These are phyloP conservation scores for Penicillium maclennaniae DNA, from an alignment of 495 filamentous ascomycete species.

Conservation along the genomic window DNA sequence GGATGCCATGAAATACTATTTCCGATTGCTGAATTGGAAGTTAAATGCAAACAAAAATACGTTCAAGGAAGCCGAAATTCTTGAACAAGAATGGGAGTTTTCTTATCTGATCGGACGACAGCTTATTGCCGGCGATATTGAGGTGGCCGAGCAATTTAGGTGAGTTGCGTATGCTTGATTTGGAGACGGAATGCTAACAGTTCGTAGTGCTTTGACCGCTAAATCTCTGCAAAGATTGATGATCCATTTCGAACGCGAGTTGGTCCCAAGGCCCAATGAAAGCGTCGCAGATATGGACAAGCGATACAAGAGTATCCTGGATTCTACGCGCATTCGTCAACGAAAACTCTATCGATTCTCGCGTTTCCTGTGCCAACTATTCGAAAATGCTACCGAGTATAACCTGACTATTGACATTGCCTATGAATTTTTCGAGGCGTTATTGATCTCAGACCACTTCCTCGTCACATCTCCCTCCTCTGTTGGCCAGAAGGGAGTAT, in stretches of 20 bases:
- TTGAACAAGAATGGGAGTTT: slow-evolving; percentile 97
- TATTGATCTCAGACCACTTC: slow-evolving; percentile 85
- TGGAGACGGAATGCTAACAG: slow-evolving; percentile 20
- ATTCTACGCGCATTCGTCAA: slow-evolving; percentile 93
- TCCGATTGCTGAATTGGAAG: slow-evolving; percentile 96
- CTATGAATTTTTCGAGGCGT: slow-evolving; percentile 69
- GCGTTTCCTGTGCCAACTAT: slow-evolving; percentile 80
- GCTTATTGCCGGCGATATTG: slow-evolving; percentile 86
- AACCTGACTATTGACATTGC: slow-evolving; percentile 65
- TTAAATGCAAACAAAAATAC: slow-evolving; percentile 96
- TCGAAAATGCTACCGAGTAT: slow-evolving; percentile 95
- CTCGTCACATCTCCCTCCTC: slow-evolving; percentile 57
- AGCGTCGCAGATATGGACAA: slow-evolving; percentile 87
- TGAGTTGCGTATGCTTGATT: slow-evolving; percentile 18
- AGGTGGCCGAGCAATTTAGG: slow-evolving; percentile 98
- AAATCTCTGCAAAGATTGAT: slow-evolving; percentile 85
- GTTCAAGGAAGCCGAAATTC: slow-evolving; percentile 95
- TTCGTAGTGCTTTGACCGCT: slow-evolving; percentile 71
- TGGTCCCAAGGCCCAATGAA: slow-evolving; percentile 77
- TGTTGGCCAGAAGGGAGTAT: slow-evolving; percentile 65
- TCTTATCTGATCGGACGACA: slow-evolving; percentile 87
- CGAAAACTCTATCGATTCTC: slow-evolving; percentile 84
- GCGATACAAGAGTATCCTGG: slow-evolving; percentile 88
- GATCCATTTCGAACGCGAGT: slow-evolving; percentile 85
- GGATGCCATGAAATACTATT: slow-evolving; percentile 94